Conservation (phyloP, 148 eudicot species). For the Pouteria glomerata region DNA sequence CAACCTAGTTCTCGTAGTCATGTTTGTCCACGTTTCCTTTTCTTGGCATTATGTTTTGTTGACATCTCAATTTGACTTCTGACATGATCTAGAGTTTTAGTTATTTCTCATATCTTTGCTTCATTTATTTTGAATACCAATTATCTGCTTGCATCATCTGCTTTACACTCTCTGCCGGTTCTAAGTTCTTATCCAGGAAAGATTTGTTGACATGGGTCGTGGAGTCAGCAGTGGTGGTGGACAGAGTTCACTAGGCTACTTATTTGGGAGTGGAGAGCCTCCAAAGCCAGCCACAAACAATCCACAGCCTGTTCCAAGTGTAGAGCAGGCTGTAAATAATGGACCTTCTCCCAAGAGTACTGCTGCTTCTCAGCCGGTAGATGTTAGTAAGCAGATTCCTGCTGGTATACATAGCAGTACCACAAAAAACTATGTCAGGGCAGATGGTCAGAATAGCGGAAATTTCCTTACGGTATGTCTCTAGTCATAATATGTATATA, state of each 20-base stretch:
- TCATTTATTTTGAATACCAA: neutral
- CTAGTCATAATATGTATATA: too few relatives aligned
- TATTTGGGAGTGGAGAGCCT: constrained; percentile 74
- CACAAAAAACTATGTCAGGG: too few relatives aligned
- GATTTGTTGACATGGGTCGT: constrained; percentile 53
- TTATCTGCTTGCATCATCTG: neutral
- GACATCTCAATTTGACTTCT: neutral
- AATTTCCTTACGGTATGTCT: neutral
- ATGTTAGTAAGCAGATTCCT: too few relatives aligned
- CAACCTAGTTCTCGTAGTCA: neutral
- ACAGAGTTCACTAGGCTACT: constrained; percentile 77
- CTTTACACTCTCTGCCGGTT: constrained; percentile 2
- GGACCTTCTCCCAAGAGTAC: constrained; percentile 28
- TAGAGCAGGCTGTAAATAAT: constrained; percentile 26
- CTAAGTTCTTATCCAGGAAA: neutral
- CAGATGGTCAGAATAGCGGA: neutral
- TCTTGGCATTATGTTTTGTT: neutral
- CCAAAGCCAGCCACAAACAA: constrained; percentile 45
- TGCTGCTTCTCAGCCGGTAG: too few relatives aligned
- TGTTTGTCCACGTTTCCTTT: neutral
- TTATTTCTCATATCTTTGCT: neutral
- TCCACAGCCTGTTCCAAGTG: constrained; percentile 25
- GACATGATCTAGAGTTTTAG: neutral
- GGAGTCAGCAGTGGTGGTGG: constrained; percentile 96
- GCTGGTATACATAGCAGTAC: too few relatives aligned